Conservation (phyloP, 1,284 basidiomycete species). For the Ustilago shanxiensis region DNA sequence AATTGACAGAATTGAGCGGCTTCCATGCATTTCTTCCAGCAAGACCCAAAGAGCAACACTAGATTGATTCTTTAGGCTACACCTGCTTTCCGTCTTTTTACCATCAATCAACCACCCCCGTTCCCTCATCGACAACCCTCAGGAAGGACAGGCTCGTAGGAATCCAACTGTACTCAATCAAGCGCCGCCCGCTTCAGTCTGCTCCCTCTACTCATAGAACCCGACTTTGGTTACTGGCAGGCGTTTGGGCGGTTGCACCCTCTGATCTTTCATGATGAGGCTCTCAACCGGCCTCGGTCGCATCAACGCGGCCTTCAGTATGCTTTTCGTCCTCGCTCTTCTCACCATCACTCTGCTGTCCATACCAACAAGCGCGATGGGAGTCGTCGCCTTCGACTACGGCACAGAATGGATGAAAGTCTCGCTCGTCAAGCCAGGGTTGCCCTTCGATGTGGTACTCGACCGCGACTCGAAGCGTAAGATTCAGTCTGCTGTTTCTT, state of each 20-base stretch:
- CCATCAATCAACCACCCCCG: background rate
- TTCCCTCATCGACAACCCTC: background rate
- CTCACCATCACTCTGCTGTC: slow-evolving; percentile 33
- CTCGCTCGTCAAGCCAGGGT: slow-evolving; percentile 93
- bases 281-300: slow-evolving; percentile 16
- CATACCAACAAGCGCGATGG: slow-evolving; percentile 50
- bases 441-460: slow-evolving; percentile 94
- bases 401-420: slow-evolving; percentile 76
- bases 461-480: slow-evolving; percentile 98
- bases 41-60: slow-evolving; percentile 26
- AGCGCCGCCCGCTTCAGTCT: slow-evolving; percentile 2
- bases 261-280: slow-evolving; percentile 20
- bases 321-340: slow-evolving; percentile 33
- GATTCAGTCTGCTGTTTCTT: slow-evolving; percentile 81
- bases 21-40: slow-evolving; percentile 38
- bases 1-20: background rate
- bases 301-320: slow-evolving; percentile 22
- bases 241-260: slow-evolving; percentile 7
- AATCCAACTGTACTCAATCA: background rate
- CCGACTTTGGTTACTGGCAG: background rate
- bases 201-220: background rate
- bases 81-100: background rate
- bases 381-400: slow-evolving; percentile 69
- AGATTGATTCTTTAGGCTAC: background rate
- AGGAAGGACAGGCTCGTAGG: background rate